Base-by-base conservation (phyloP, 257 asterid species). In the Solanum peruvianum region DNA sequence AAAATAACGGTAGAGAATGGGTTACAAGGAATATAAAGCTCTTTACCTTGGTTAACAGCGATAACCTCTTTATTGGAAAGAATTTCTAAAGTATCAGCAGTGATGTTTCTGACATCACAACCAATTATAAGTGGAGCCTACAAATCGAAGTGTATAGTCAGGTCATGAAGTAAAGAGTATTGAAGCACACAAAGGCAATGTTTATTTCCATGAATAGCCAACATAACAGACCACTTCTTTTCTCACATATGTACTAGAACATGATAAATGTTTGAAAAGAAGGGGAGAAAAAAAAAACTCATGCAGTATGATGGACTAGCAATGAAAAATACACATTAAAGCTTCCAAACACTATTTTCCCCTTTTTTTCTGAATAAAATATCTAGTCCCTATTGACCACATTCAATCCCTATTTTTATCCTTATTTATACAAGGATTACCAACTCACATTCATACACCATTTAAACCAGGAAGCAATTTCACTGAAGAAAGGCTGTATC, bases 41-140 rank as follows among this genome's bases (percentile, higher is more conserved):
- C 25, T 84, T 90, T 89, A 94, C 99, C 99, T 95, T 97, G 99
- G 92, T 95, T 92, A 41, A 97, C 95, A 20, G 95, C 94, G 39
- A 97, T 95, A 88, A 97, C 96, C 92, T 97, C 99, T 86, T 90
- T 88, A 70, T 97, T 97, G 91, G 92, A 92, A 62, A 97, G 88
- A 90, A 97, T 94, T 88, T 91, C 95, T 88, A 87, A 89, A 82
- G 98, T 91, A 91, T 95, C 98, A 1, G 95, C 87, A 45, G 96
- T 91, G 91, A 95, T 93, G 85, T 94, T 97, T 91, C 99, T 93
- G 39, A 97, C 96, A 90, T 97, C 99, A 87, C 99, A 97, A 27
- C 99, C 99, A 88, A 97, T 92, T 85, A 97, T 73, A 86, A 97
- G 97, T 3, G 99, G 98, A 71, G 99, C 94, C 99, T 95, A 93